Evolutionary conservation across 768 basidiomycete species (phyloP).

Genomic region (Suillus decipiens): DNA sequence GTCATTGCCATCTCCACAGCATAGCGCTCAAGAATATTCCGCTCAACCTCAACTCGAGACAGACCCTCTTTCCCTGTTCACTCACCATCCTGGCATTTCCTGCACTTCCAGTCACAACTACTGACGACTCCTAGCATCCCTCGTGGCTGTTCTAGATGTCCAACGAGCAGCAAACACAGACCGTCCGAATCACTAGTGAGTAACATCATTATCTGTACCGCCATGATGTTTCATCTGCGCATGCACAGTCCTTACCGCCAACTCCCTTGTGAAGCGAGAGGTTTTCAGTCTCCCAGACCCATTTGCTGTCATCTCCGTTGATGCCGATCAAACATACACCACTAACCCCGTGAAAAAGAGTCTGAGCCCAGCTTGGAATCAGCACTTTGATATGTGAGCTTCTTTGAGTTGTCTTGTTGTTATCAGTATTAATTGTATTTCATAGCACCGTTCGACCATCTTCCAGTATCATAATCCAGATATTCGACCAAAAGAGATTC

Average conservation of each 20-base stretch:
- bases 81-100: neutral
- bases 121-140: neutral
- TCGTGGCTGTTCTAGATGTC: constrained; percentile 7
- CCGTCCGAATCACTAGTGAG: constrained; percentile 3
- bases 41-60: neutral
- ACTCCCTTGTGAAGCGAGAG: constrained; percentile 73
- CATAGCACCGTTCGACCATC: constrained; percentile 68
- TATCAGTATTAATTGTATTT: constrained; percentile 9
- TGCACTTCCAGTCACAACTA: neutral
- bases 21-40: constrained; percentile 2
- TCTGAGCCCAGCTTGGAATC: constrained; percentile 78
- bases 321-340: constrained; percentile 79
- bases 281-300: constrained; percentile 84
- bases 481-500: constrained; percentile 90
- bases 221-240: neutral
- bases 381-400: constrained; percentile 82
- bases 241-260: constrained; percentile 75
- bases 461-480: constrained; percentile 79
- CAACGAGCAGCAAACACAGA: neutral
- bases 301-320: constrained; percentile 85
- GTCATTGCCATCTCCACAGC: constrained; percentile 9
- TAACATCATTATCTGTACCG: neutral
- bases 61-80: neutral
- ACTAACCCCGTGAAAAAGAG: constrained; percentile 71
- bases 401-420: constrained; percentile 10